These are phyloP conservation scores for Vicia sativa DNA, from an alignment of 306 rosid species.

Conservation along the genomic window DNA sequence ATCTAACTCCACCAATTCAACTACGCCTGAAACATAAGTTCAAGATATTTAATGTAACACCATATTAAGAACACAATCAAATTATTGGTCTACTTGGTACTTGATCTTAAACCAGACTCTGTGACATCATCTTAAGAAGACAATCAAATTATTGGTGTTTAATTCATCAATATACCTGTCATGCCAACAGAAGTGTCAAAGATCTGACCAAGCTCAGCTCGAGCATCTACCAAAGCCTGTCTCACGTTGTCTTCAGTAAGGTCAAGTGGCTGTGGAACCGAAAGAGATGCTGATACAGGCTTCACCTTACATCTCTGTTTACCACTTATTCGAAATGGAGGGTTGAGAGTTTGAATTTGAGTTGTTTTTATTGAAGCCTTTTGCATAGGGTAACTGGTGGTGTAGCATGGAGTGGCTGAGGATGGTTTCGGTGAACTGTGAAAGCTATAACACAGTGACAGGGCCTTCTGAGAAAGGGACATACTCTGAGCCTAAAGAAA, in stretches of 20 bases:
- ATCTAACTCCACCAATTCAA: conserved; percentile 74
- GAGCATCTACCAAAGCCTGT: conserved; percentile 70
- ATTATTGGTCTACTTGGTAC: no score
- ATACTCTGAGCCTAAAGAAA: conserved; percentile 33
- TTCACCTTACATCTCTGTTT: conserved; percentile 23
- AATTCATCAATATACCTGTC: conserved; percentile 45
- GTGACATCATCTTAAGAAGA: no score
- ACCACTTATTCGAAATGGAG: conserved; percentile 1
- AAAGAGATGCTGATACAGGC: conserved; percentile 49
- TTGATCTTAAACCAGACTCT: no score
- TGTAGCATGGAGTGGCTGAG: background rate
- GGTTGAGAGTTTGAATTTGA: conserved; percentile 19
- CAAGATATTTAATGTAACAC: background rate
- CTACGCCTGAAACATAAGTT: conserved; percentile 53
- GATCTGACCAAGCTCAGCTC: conserved; percentile 68
- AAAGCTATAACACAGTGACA: conserved; percentile 15
- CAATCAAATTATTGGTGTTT: background rate
- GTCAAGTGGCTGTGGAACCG: conserved; percentile 65
- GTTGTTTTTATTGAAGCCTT: background rate
- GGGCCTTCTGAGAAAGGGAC: conserved; percentile 28
- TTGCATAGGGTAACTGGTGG: background rate
- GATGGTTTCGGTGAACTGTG: conserved; percentile 9
- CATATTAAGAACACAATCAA: background rate
- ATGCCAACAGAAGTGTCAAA: conserved; percentile 89
- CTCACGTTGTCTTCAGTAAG: conserved; percentile 73